phyloP scores from a whole-genome alignment of 139 green algal species.

The Microglena sp. region DNA sequence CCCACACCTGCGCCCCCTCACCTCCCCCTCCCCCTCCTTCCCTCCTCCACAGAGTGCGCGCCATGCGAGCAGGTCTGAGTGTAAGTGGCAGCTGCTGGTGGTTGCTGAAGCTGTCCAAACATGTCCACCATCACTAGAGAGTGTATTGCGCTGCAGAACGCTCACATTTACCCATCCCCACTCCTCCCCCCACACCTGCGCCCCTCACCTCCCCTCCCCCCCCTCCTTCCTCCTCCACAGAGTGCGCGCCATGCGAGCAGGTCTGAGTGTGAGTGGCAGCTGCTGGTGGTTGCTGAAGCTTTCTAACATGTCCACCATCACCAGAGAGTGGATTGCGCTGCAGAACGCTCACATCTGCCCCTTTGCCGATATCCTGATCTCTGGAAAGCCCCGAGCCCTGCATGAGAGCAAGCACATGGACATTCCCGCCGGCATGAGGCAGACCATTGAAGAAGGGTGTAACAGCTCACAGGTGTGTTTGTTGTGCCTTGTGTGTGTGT shows the following conservation, averaged over 20 bases:
- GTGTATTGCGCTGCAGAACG: too few species aligned
- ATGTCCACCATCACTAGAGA: too few species aligned
- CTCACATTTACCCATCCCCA: too few species aligned
- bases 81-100: too few species aligned
- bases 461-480: constrained; percentile 49
- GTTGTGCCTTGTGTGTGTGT: neutral
- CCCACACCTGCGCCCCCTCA: too few species aligned
- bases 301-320: constrained; percentile 79
- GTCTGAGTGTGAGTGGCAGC: constrained; percentile 18
- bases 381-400: constrained; percentile 12
- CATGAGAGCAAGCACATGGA: constrained; percentile 37
- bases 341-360: constrained; percentile 59
- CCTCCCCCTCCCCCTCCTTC: too few species aligned
- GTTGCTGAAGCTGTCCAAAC: too few species aligned
- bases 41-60: too few species aligned
- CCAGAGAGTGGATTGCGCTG: constrained; percentile 34
- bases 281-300: constrained; percentile 72
- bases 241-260: constrained; percentile 33
- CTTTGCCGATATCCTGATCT: constrained; percentile 60
- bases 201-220: too few species aligned
- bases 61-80: too few species aligned
- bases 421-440: constrained; percentile 53
- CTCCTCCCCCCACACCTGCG: too few species aligned
- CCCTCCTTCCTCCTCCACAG: too few species aligned
- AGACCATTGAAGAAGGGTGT: constrained; percentile 51